Percentiles rank a stretch among this genome's conserved stretches.
Conservation (phyloP, 805 yeast genomes). For the Komagataella ulmi region DNA sequence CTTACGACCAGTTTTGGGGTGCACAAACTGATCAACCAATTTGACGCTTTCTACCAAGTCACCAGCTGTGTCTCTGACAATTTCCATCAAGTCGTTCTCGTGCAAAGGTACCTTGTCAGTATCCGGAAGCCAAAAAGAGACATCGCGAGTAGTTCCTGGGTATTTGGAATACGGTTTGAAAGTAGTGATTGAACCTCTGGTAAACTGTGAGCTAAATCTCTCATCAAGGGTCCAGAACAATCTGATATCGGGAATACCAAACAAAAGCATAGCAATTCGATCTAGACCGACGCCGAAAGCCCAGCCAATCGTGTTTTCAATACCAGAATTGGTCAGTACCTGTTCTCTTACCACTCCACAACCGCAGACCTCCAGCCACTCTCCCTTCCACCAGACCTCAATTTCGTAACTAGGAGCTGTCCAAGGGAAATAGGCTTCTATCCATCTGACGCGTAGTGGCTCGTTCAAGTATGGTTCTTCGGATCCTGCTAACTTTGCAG, state of each 20-base stretch:
- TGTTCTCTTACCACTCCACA: constrained; percentile 81
- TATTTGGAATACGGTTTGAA: constrained; percentile 85
- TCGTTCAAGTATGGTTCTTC: constrained; percentile 48
- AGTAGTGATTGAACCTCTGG: constrained; percentile 45
- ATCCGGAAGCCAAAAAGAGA: constrained; percentile 79
- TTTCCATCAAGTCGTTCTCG: constrained; percentile 88
- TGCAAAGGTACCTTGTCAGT: constrained; percentile 30
- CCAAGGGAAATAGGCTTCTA: constrained; percentile 95
- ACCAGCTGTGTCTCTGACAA: constrained; percentile 73
- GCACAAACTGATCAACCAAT: constrained; percentile 68
- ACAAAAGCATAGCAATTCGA: constrained; percentile 88
- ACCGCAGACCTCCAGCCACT: constrained; percentile 96
- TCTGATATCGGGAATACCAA: constrained; percentile 92
- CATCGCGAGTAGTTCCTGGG: constrained; percentile 78
- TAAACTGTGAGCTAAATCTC: constrained; percentile 65
- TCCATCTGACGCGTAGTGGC: constrained; percentile 86
- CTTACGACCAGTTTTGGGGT: constrained; percentile 65
- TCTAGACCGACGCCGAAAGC: constrained; percentile 96
- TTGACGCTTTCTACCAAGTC: constrained; percentile 81
- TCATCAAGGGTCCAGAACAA: constrained; percentile 82
- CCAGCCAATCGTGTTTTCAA: constrained; percentile 72
- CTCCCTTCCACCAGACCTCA: constrained; percentile 98
- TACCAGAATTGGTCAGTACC: constrained; percentile 63
- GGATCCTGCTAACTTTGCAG: constrained; percentile 49
- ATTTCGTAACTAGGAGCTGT: constrained; percentile 97